Evolutionary conservation across 768 basidiomycete genomes (phyloP), one percentile per base, ranked within the genome.

Genomic region (Hygrocybe punicea): DNA sequence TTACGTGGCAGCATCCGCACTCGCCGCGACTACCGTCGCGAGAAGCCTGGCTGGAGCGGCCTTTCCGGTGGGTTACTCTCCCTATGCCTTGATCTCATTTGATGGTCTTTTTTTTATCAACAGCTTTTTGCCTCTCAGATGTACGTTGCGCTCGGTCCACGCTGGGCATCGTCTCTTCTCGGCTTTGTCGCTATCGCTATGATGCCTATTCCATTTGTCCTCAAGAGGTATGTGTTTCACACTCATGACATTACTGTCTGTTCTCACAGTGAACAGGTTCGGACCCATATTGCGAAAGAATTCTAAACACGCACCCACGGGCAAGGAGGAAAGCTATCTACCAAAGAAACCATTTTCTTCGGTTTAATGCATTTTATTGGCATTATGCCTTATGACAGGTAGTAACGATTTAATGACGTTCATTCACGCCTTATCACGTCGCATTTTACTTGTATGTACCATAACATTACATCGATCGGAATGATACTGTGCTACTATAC

Each of bases 91-190:
- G 16, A 8, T 58, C 37, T 36, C 16, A 19, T 53, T 10, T 55
- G 42, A 59, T 8, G 29, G 48, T 34, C 4, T 25, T 3, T 50
- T 14, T 23, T n/a, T 3, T 25, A 33, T 13, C 4, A 16, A 2
- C 34, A 78, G 77, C 73, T 85, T 35, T 85, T 85, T 61, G 79
- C 79, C 2, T 69, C 73, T n/a, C 74, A 81, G 58, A 81, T 85
- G 81, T 85, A 81, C 57, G 61, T 67, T 1, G 68, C 66, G 16
- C 70, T 86, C 4, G 76, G 77, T 50, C 74, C 83, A 1, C 70
- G 70, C 40, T 85, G 83, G 84, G 84, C 84, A 21, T 84, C 84
- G 7, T 76, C 84, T 9, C 58, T 86, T 9, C 63, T 85, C 3
- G 84, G 81, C 0, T 77, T 77, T 58, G 62, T 83, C 39, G 81